A percentile compares a stretch with the other conserved stretches of the same genome.
phyloP scores from a whole-genome alignment of 106 monocot species.

The Ottelia alismoides region DNA sequence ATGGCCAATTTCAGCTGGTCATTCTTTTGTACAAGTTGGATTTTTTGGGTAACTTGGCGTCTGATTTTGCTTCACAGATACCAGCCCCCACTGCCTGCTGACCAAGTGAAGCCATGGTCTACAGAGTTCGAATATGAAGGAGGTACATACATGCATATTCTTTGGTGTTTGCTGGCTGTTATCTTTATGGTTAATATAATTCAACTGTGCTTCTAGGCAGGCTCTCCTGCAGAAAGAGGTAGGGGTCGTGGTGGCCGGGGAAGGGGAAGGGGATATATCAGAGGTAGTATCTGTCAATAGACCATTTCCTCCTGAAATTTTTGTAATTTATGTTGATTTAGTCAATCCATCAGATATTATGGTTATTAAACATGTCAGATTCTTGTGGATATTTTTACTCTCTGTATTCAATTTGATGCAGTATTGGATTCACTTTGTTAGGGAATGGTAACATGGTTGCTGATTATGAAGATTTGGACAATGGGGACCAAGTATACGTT shows the following conservation, averaged over 20 bases:
- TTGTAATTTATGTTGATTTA: too few relatives aligned
- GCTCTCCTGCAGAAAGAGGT: not conserved
- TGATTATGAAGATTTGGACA: not conserved
- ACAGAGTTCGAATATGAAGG: conserved; percentile 4
- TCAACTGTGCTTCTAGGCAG: not conserved
- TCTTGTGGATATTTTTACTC: too few relatives aligned
- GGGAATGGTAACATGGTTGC: conserved; percentile 1
- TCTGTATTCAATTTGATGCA: not conserved
- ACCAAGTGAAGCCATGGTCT: conserved; percentile 2
- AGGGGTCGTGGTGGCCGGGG: conserved; percentile 2
- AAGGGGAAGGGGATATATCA: not conserved
- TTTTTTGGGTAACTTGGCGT: not conserved
- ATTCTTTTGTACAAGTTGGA: too few relatives aligned
- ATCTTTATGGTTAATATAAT: not conserved
- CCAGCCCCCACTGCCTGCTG: conserved; percentile 2
- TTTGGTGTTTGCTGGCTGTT: not conserved
- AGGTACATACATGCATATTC: too few relatives aligned
- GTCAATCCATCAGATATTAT: too few relatives aligned
- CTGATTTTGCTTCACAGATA: conserved; percentile 1
- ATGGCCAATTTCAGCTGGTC: too few relatives aligned
- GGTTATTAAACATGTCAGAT: too few relatives aligned
- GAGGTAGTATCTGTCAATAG: not conserved
- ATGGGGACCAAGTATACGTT: not conserved
- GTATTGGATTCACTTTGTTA: not conserved
- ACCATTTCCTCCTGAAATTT: not conserved